Evolutionary conservation across 2,329 filamentous ascomycete species (phyloP).

Genomic region (Rutstroemia sp.): DNA sequence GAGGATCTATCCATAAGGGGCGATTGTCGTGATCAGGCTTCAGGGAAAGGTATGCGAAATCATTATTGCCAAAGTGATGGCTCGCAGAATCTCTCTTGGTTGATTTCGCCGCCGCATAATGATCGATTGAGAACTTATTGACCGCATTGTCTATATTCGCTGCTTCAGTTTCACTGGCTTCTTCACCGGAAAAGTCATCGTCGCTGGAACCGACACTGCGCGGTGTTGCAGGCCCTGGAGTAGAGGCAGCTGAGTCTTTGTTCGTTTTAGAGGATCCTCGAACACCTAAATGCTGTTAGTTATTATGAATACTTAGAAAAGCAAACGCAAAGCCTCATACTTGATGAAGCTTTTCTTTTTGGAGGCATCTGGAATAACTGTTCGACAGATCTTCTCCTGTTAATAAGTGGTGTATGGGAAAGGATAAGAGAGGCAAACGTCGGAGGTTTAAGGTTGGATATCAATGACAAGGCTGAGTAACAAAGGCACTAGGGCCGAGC

Average conservation of each 20-base stretch:
- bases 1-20: constrained; percentile 88
- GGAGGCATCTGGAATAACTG: constrained; percentile 48
- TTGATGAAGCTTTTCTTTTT: constrained; percentile 60
- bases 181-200: constrained; percentile 34
- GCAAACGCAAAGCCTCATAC: constrained; percentile 32
- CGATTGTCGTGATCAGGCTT: constrained; percentile 87
- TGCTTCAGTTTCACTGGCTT: constrained; percentile 42
- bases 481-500: not conserved
- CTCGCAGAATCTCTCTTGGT: constrained; percentile 27
- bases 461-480: constrained; percentile 10
- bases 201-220: constrained; percentile 49
- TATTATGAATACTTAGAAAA: constrained; percentile 19
- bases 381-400: constrained; percentile 14
- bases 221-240: constrained; percentile 53
- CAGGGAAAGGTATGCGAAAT: constrained; percentile 75
- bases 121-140: constrained; percentile 45
- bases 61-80: constrained; percentile 29
- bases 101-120: constrained; percentile 20
- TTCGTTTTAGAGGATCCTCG: constrained; percentile 46
- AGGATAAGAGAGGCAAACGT: constrained; percentile 3
- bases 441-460: not conserved
- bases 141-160: constrained; percentile 51
- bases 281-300: constrained; percentile 35
- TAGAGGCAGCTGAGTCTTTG: constrained; percentile 50
- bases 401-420: constrained; percentile 8